These are phyloP conservation scores for Phytophthora syringae DNA, from an alignment of 352 stramenopile species.

Conservation along the genomic window DNA sequence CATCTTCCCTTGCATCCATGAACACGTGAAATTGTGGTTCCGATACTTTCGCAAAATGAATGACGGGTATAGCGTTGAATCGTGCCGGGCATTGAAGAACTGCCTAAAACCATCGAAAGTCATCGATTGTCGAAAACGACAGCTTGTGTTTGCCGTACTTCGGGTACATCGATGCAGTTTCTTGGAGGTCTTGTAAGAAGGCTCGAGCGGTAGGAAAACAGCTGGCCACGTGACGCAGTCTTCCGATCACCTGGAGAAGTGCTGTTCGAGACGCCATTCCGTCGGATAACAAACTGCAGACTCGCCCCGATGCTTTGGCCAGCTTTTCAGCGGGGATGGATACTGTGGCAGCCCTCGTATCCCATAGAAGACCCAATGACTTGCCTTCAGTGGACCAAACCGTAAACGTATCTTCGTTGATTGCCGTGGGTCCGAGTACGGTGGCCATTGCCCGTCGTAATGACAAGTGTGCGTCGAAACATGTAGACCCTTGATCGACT, in stretches of 20 bases:
- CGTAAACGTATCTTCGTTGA: slow-evolving; percentile 25
- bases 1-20: slow-evolving; percentile 17
- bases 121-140: neutral
- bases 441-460: slow-evolving; percentile 22
- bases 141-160: neutral
- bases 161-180: neutral
- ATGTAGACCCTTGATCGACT: slow-evolving; percentile 1
- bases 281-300: neutral
- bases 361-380: slow-evolving; percentile 15
- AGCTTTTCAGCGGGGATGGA: slow-evolving; percentile 24
- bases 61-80: slow-evolving; percentile 13
- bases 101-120: slow-evolving; percentile 1
- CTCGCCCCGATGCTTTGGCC: neutral
- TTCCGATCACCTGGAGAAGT: neutral
- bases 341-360: neutral
- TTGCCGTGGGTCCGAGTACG: slow-evolving; percentile 6
- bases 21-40: slow-evolving; percentile 8
- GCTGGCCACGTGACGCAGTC: slow-evolving; percentile 2
- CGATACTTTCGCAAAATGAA: neutral
- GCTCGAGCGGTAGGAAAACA: neutral
- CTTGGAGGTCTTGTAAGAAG: neutral
- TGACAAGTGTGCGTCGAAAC: slow-evolving; percentile 14
- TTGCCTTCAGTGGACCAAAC: slow-evolving; percentile 12
- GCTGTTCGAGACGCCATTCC: neutral
- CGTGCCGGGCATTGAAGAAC: neutral